Evolutionary conservation across 2,329 filamentous ascomycete species (phyloP).

Genomic region (Pyrenochaeta sp.): DNA sequence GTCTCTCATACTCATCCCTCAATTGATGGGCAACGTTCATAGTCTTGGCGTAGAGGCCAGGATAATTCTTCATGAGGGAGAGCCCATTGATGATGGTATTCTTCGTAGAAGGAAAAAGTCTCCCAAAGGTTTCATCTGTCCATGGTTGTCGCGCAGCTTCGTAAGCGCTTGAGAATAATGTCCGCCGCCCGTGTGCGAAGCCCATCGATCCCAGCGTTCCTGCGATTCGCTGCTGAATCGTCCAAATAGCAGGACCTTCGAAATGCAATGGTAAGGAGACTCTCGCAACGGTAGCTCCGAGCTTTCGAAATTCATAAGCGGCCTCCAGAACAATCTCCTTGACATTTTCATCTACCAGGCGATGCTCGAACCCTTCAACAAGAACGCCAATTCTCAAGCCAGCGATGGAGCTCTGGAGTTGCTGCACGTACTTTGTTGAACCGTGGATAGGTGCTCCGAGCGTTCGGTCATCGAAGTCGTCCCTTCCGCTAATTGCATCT

Average conservation of each 20-base stretch:
- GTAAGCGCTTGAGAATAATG: slow-evolving; percentile 30
- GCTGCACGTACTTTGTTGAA: slow-evolving; percentile 26
- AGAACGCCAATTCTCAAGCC: slow-evolving; percentile 40
- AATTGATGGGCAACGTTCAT: slow-evolving; percentile 52
- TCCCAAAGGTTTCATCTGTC: slow-evolving; percentile 59
- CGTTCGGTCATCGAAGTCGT: slow-evolving; percentile 43
- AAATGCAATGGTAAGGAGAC: slow-evolving; percentile 43
- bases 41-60: slow-evolving; percentile 52
- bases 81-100: slow-evolving; percentile 57
- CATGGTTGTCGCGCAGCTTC: slow-evolving; percentile 60
- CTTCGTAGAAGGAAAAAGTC: slow-evolving; percentile 57
- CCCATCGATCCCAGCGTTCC: slow-evolving; percentile 54
- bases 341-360: slow-evolving; percentile 50
- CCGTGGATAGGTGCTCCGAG: slow-evolving; percentile 36
- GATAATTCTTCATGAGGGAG: slow-evolving; percentile 49
- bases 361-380: slow-evolving; percentile 35
- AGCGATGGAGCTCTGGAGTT: slow-evolving; percentile 21
- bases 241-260: slow-evolving; percentile 50
- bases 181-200: slow-evolving; percentile 29
- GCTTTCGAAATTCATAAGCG: slow-evolving; percentile 46
- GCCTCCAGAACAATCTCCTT: slow-evolving; percentile 54
- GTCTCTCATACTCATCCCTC: slow-evolving; percentile 50
- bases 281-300: slow-evolving; percentile 58
- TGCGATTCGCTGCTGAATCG: slow-evolving; percentile 53
- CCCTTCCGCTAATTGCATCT: slow-evolving; percentile 41